Conservation (phyloP, 164 flowering plant species). For the Malania oleifera region DNA sequence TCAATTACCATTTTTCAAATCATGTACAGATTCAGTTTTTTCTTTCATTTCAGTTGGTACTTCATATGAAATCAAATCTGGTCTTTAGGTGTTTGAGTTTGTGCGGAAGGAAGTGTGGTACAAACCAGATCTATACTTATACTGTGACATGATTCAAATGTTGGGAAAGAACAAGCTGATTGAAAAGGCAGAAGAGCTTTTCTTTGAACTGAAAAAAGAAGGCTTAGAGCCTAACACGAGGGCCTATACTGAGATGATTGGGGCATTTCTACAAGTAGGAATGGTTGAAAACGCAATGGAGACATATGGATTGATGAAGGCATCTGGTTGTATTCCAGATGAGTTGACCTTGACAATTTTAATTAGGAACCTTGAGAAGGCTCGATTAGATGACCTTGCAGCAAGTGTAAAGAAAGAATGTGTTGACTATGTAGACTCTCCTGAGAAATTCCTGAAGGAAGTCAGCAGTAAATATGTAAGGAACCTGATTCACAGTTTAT, state of each 20-base stretch:
- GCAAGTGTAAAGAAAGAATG: slow-evolving; percentile 50
- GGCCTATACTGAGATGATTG: slow-evolving; percentile 71
- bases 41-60: not conserved
- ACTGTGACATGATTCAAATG: slow-evolving; percentile 52
- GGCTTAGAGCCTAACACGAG: slow-evolving; percentile 65
- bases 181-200: slow-evolving; percentile 52
- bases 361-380: slow-evolving; percentile 66
- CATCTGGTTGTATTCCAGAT: slow-evolving; percentile 61
- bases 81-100: slow-evolving; percentile 55
- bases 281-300: slow-evolving; percentile 68
- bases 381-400: slow-evolving; percentile 60
- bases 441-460: slow-evolving; percentile 55
- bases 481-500: not conserved
- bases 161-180: slow-evolving; percentile 59
- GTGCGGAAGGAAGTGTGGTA: slow-evolving; percentile 59
- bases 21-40: not conserved
- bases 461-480: slow-evolving; percentile 44
- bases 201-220: slow-evolving; percentile 42
- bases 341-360: slow-evolving; percentile 63
- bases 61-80: slow-evolving; percentile 28
- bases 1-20: no score
- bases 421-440: slow-evolving; percentile 46
- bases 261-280: slow-evolving; percentile 54
- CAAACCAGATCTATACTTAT: slow-evolving; percentile 47
- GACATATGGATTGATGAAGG: slow-evolving; percentile 52